phyloP scores from a whole-genome alignment of 768 basidiomycete genomes.

The Mycena epipterygia region DNA sequence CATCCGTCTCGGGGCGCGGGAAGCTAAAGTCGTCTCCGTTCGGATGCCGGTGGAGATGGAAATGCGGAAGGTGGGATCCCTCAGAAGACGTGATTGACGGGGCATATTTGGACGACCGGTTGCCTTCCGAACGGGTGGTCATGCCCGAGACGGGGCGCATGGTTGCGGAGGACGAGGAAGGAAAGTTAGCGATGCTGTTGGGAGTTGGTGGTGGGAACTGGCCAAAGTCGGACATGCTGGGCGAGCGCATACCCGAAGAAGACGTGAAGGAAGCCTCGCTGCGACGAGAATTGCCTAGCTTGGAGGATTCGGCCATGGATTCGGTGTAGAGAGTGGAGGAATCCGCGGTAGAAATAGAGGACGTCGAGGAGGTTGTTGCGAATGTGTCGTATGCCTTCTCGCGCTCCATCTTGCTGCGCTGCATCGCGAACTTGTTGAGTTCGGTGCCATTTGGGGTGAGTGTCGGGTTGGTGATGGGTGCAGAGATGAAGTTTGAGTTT shows the following conservation, averaged over 20 bases:
- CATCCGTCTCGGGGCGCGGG: constrained; percentile 80
- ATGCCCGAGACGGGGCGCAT: constrained; percentile 64
- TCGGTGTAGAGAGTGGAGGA: constrained; percentile 73
- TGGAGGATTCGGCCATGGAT: constrained; percentile 54
- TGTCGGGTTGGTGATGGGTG: constrained; percentile 87
- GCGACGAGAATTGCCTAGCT: constrained; percentile 51
- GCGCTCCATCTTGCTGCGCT: constrained; percentile 65
- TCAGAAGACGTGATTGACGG: constrained; percentile 68
- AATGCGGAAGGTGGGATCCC: constrained; percentile 64
- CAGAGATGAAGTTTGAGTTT: constrained; percentile 74
- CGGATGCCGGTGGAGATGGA: constrained; percentile 55
- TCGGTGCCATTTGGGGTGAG: constrained; percentile 81
- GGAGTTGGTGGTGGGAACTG: constrained; percentile 51
- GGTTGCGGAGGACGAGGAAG: constrained; percentile 47
- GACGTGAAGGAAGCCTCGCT: constrained; percentile 67
- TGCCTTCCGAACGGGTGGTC: constrained; percentile 69
- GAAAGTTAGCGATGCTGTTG: constrained; percentile 33
- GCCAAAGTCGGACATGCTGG: constrained; percentile 68
- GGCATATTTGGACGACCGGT: constrained; percentile 74
- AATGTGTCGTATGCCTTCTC: constrained; percentile 63
- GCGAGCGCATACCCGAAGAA: constrained; percentile 63
- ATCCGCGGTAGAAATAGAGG: constrained; percentile 67
- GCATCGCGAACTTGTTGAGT: constrained; percentile 71
- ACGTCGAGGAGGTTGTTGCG: constrained; percentile 61
- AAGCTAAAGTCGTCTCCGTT: constrained; percentile 73